phyloP scores from a whole-genome alignment of 257 asterid species.

The Osmanthus fragrans region DNA sequence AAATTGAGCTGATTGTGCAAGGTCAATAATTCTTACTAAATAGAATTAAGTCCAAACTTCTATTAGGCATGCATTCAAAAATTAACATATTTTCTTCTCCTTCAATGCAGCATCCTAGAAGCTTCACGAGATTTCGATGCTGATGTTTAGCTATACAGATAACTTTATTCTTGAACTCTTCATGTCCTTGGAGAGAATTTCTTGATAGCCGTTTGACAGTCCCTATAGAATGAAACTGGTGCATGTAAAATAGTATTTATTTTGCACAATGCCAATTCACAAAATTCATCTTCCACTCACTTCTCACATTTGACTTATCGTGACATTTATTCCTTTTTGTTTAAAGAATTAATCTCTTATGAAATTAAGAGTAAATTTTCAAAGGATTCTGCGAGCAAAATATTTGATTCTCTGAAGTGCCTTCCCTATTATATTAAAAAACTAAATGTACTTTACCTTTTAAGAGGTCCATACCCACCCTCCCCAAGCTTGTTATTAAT shows the following conservation, averaged over 20 bases:
- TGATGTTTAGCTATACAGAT: constrained; percentile 25
- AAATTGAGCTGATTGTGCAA: no score
- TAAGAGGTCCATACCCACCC: constrained; percentile 31
- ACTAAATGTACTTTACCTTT: background rate
- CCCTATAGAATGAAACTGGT: background rate
- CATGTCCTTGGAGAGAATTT: constrained; percentile 23
- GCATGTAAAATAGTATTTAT: background rate
- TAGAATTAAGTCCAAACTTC: constrained; percentile 22
- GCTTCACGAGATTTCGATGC: constrained; percentile 22
- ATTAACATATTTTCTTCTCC: constrained; percentile 26
- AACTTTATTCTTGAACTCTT: constrained; percentile 31
- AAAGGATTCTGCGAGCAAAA: no score
- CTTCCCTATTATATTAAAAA: no score
- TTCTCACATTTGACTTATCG: no score
- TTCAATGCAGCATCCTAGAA: constrained; percentile 27
- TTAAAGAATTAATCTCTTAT: no score
- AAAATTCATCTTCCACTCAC: no score
- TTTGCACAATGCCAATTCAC: background rate
- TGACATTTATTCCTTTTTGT: no score
- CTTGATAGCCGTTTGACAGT: constrained; percentile 20
- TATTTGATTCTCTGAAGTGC: no score
- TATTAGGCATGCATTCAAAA: constrained; percentile 29
- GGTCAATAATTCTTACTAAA: background rate
- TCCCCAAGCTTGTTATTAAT: constrained; percentile 22
- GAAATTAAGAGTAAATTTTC: no score